Evolutionary conservation across 2,329 filamentous ascomycete species (phyloP).

Genomic region (Colletotrichum truncatum): DNA sequence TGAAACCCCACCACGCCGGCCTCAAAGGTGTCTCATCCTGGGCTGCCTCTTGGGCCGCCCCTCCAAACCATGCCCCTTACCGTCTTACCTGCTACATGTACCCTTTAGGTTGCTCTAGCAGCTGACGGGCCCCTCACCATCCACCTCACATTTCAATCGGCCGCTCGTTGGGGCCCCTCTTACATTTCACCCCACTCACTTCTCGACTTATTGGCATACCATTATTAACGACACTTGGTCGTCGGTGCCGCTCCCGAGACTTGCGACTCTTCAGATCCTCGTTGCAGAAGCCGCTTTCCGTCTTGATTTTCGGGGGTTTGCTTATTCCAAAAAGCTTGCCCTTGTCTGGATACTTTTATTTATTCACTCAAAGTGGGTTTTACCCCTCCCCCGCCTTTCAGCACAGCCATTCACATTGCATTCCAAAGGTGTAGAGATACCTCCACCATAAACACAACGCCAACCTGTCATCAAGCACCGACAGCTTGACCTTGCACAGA

Average conservation of each 20-base stretch:
- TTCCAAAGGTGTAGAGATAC: not conserved
- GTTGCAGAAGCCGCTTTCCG: not conserved
- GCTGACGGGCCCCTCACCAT: not conserved
- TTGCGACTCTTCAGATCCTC: not conserved
- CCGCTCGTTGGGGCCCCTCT: not conserved
- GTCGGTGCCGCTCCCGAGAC: conserved; percentile 1
- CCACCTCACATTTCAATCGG: not conserved
- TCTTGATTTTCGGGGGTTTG: not conserved
- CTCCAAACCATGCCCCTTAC: conserved; percentile 7
- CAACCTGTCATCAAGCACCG: not conserved
- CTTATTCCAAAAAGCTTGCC: not conserved
- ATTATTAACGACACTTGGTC: conserved; percentile 16
- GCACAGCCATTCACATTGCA: conserved; percentile 22
- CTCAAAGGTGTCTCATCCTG: conserved; percentile 25
- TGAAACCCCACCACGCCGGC: conserved; percentile 20
- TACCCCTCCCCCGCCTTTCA: conserved; percentile 17
- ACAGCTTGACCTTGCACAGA: not conserved
- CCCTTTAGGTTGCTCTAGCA: not conserved
- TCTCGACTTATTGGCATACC: conserved; percentile 4
- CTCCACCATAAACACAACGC: not conserved
- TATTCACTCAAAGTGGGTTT: conserved; percentile 17
- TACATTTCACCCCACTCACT: conserved; percentile 6
- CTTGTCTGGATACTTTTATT: not conserved
- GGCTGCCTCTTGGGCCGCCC: conserved; percentile 18
- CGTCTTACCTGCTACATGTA: not conserved